phyloP scores from a whole-genome alignment of 257 asterid species.

The Solanum ossicruentum region DNA sequence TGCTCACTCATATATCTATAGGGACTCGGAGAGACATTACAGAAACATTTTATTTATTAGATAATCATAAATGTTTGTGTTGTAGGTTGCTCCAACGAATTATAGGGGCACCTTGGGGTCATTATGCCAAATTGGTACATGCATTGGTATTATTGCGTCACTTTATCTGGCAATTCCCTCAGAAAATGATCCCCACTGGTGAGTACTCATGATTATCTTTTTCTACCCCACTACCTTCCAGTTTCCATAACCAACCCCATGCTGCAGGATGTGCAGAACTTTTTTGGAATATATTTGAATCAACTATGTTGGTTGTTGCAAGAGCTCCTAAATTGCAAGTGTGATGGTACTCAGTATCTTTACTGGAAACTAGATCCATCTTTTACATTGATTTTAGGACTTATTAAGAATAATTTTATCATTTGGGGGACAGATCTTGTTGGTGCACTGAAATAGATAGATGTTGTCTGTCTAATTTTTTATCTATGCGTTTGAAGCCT shows the following conservation, averaged over 20 bases:
- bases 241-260: neutral
- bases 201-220: slow-evolving; percentile 4
- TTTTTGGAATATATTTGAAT: neutral
- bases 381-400: neutral
- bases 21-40: neutral
- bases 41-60: neutral
- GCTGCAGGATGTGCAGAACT: neutral
- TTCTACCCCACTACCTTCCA: neutral
- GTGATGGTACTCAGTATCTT: neutral
- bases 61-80: slow-evolving; percentile 10
- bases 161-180: slow-evolving; percentile 52
- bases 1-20: neutral
- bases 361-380: neutral
- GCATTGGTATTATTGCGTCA: slow-evolving; percentile 65
- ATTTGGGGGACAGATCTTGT: neutral
- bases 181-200: slow-evolving; percentile 89
- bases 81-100: slow-evolving; percentile 76
- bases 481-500: neutral
- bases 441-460: neutral
- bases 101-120: slow-evolving; percentile 72
- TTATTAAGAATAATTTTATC: neutral
- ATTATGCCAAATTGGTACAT: slow-evolving; percentile 81
- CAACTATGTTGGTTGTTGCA: neutral
- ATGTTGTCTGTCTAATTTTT: neutral
- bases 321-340: neutral